Base-by-base conservation (phyloP, 495 filamentous ascomycete species). In the Talaromyces ruber region DNA sequence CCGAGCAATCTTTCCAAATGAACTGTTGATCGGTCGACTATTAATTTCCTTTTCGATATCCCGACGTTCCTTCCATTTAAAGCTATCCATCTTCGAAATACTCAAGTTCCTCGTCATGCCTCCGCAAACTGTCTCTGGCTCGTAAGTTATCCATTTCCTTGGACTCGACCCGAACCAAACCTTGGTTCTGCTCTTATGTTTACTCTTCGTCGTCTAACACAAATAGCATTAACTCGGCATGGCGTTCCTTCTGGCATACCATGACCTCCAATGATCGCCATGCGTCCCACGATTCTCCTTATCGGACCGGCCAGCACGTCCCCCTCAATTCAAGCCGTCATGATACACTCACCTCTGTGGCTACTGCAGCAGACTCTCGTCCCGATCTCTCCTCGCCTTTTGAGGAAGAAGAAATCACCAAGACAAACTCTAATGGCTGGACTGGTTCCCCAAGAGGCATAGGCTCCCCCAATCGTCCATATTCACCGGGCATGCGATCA, bases 211-310 rank as follows among this genome's bases (percentile, higher is more conserved):
- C 6, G n/a, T 43, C 51, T 9, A 29, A 12, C 18, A 32, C 50
- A 24, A 61, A 34, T 62, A 89, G 87, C 63, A 68, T 93, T 64
- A 80, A 81, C 60, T 78, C 79, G 58, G 77, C 83, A 74, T 85
- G 89, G 75, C 84, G 85, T 66, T 89, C 88, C 65, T 91, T 97
- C 76, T 97, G 93, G 93, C 93, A 98, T 82, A 88, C 91, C 59
- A 94, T 97, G 91, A 96, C 92, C 75, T 82, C 81, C 68, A 73
- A 83, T 76, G 79, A 89, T 70, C 81, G 86, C 82, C 88, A 94
- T 84, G 89, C 92, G 60, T 84, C 82, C 64, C 88, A 85, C 75
- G 89, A 96, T 74, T 94, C 91, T 58, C 90, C 94, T 29, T 91
- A 95, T 75, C 85, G 90, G 67, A 88, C 87, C 34, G 89, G 89